phyloP scores from a whole-genome alignment of 2,329 filamentous ascomycete genomes.

The Hymenoscyphus fructigenus region DNA sequence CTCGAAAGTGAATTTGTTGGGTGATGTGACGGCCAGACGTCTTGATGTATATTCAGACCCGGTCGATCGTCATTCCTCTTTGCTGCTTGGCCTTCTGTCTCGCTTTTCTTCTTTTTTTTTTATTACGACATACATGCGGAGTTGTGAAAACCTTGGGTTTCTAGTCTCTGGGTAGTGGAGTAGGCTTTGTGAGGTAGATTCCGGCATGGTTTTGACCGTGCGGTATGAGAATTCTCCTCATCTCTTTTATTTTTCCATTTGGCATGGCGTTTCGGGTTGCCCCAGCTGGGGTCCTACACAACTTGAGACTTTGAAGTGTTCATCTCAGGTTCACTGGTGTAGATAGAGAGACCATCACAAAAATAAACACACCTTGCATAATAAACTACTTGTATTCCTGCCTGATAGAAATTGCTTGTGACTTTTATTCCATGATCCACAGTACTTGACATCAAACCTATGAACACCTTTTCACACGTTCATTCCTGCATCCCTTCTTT shows the following conservation, averaged over 20 bases:
- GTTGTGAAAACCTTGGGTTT: background rate
- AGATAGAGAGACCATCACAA: background rate
- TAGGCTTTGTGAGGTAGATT: background rate
- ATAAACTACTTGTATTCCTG: background rate
- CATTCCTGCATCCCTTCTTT: background rate
- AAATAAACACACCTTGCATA: background rate
- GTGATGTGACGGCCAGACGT: background rate
- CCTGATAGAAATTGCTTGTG: background rate
- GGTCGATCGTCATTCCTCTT: background rate
- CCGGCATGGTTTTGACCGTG: background rate
- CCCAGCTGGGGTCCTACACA: background rate
- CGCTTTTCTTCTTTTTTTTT: background rate
- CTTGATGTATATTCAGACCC: background rate
- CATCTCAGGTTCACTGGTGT: background rate
- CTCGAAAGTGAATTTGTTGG: background rate
- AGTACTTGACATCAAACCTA: too few species aligned
- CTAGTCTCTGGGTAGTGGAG: slow-evolving; percentile 1
- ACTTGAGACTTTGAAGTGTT: background rate
- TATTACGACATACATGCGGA: background rate
- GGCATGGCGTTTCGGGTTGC: slow-evolving; percentile 6
- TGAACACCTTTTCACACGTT: too few species aligned
- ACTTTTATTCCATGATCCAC: too few species aligned
- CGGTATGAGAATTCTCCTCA: background rate
- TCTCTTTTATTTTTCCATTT: slow-evolving; percentile 11
- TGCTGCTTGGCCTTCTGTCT: background rate